Evolutionary conservation across 345 rosid genomes (phyloP), one percentile per base, ranked within the genome.

Genomic region (Eucalyptus erythrocorys): DNA sequence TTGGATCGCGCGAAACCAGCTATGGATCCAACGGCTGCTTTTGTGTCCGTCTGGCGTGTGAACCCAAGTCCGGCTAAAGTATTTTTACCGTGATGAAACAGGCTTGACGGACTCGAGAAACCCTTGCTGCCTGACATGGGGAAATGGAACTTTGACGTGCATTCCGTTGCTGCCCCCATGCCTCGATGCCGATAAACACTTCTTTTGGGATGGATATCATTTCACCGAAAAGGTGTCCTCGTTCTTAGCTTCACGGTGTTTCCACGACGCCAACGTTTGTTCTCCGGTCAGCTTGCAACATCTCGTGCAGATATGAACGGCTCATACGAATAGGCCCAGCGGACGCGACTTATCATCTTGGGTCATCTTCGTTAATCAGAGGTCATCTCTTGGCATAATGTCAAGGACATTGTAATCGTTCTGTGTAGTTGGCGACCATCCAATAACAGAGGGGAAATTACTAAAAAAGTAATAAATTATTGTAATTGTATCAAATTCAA

Each of bases 181-280:
- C 86, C 55, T 68, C 6, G 86, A 85, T 40, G 88, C 91, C 2
- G 50, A 92, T 49, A 22, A 91, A 13, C 89, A 87, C 86, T 91
- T 89, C 59, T 94, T 94, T 45, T 95, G 92, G 91, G 95, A 95
- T 89, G 96, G 89, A 24, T 92, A 6, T 86, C 95, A 93, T 81
- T 86, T 89, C 32, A 90, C 94, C 7, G 95, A 93, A 48, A 49
- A 87, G 26, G 87, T 85, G 51, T 88, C 61, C 71, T 91, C 93
- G 3, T 6, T 89, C 53, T 55, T 92, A 7, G 95, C 94, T 7
- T n/a, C 88, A 26, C 91, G 76, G 15, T 93, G 94, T 40, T 86
- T 93, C 90, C 71, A 88, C 34, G 91, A 79, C 51, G 4, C 87
- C 6, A 68, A 89, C 4, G 87, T 92, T 48, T 94, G 96, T 87